A percentile compares a stretch with the other conserved stretches of the same genome.
Evolutionary conservation across 768 basidiomycete genomes (phyloP).

Genomic region (Cytidiella melzeri): DNA sequence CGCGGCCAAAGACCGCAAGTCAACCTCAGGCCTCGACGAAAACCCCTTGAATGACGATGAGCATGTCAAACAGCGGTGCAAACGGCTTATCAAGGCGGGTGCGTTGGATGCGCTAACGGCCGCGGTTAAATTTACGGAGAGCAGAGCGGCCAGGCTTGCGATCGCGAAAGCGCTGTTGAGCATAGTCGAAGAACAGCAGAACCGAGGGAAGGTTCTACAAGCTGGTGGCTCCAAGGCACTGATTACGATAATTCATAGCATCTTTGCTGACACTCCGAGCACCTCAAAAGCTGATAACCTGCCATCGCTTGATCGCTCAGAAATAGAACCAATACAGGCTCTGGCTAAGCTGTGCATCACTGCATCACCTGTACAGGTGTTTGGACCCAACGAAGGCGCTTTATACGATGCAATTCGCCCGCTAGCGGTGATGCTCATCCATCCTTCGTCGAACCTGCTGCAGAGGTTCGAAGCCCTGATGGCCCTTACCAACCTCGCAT

Average conservation of each 20-base stretch:
- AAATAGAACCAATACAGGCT: slow-evolving; percentile 74
- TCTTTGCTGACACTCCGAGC: slow-evolving; percentile 29
- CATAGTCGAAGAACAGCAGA: slow-evolving; percentile 71
- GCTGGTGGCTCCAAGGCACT: slow-evolving; percentile 72
- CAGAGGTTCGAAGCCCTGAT: slow-evolving; percentile 92
- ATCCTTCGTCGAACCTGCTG: slow-evolving; percentile 61
- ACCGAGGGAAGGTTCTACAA: slow-evolving; percentile 71
- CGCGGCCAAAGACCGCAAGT: slow-evolving; percentile 24
- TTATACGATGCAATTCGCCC: slow-evolving; percentile 83
- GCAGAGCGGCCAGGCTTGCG: slow-evolving; percentile 50
- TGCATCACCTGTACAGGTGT: slow-evolving; percentile 82
- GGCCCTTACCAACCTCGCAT: slow-evolving; percentile 94
- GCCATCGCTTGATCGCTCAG: slow-evolving; percentile 33
- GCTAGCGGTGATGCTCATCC: slow-evolving; percentile 65
- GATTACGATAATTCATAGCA: slow-evolving; percentile 47
- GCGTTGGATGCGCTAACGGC: slow-evolving; percentile 56
- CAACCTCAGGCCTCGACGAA: not conserved
- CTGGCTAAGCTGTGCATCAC: slow-evolving; percentile 92
- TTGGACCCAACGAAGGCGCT: slow-evolving; percentile 76
- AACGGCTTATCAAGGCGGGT: slow-evolving; percentile 52
- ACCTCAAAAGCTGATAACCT: slow-evolving; percentile 15
- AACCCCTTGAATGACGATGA: slow-evolving; percentile 56
- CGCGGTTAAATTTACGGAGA: slow-evolving; percentile 54
- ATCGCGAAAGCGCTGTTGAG: slow-evolving; percentile 61
- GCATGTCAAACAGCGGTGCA: slow-evolving; percentile 57